These are phyloP conservation scores for Metschnikowia chrysomelidarum DNA, from an alignment of 805 yeast species.

Conservation along the genomic window DNA sequence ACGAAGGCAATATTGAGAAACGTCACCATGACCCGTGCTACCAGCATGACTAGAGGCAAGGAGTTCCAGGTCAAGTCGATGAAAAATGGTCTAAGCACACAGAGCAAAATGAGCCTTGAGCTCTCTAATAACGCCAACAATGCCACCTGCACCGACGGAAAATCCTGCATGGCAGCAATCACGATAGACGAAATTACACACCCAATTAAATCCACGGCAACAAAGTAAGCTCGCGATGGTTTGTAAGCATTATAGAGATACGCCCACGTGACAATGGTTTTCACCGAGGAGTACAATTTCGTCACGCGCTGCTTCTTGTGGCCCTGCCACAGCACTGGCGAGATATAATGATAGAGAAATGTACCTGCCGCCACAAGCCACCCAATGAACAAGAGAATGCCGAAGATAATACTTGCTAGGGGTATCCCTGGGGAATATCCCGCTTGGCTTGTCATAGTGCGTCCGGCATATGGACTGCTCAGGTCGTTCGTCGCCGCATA, in stretches of 20 bases:
- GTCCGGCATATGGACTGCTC: not conserved
- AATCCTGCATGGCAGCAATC: slow-evolving; percentile 43
- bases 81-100: slow-evolving; percentile 29
- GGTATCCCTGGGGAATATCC: slow-evolving; percentile 11
- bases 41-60: slow-evolving; percentile 32
- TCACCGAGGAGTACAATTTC: slow-evolving; percentile 47
- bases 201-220: slow-evolving; percentile 34
- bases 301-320: slow-evolving; percentile 21
- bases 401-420: slow-evolving; percentile 27
- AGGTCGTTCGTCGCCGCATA: slow-evolving; percentile 20
- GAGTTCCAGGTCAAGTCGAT: slow-evolving; percentile 28
- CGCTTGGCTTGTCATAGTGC: not conserved
- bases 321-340: slow-evolving; percentile 18
- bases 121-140: slow-evolving; percentile 37
- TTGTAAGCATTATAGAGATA: slow-evolving; percentile 42
- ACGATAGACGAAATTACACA: slow-evolving; percentile 34
- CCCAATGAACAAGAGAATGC: slow-evolving; percentile 26
- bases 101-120: slow-evolving; percentile 22
- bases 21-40: slow-evolving; percentile 39
- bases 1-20: slow-evolving; percentile 45
- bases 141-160: slow-evolving; percentile 45
- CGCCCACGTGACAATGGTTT: slow-evolving; percentile 47
- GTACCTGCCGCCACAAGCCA: slow-evolving; percentile 14
- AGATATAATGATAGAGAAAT: slow-evolving; percentile 16
- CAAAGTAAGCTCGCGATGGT: slow-evolving; percentile 41